Evolutionary conservation across 257 asterid genomes (phyloP), one percentile per base, ranked within the genome.

Genomic region (Nicotiana otophora): DNA sequence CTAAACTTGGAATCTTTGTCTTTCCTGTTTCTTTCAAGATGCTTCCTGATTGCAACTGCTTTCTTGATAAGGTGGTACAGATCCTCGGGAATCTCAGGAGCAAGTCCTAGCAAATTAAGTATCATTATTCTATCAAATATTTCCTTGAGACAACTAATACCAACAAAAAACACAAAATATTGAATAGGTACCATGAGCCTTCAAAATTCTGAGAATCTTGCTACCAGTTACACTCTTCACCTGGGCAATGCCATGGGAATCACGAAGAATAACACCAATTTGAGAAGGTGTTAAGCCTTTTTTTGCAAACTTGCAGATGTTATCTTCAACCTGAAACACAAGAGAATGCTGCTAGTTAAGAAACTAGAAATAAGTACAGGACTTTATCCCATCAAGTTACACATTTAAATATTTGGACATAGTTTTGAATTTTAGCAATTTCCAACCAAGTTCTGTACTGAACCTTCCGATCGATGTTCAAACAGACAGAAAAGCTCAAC

Each of bases 201-300:
- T 91, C 86, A 91, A 92, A 76, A 91, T 91, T 82, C 92, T 88
- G 80, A 91, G 79, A 84, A 91, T 91, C 86, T 91, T 91, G 91
- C 80, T 75, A 51, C 80, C 80, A 51, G 80, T 75, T 26, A 75
- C 80, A 51, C 80, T 75, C 46, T 75, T 91, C 84, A 91, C 95
- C 81, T 91, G 93, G n/a, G 95, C 92, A 84, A 91, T 91, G 4
- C 95, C 95, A 76, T 90, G 92, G 30, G 93, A 90, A 86, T 91
- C 95, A 90, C 93, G 93, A 88, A 91, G 95, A 82, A 91, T 90
- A 17, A 90, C 95, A 79, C 93, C 95, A 82, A 91, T 91, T 61
- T 91, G 93, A 34, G 95, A 91, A 3, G 94, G 95, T 33, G 95
- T 90, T 87, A 91, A 58, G 4, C 95, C 93, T 83, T 91, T 91